Base-by-base conservation (phyloP, 441 rosid species). In the Populus hybrid region DNA sequence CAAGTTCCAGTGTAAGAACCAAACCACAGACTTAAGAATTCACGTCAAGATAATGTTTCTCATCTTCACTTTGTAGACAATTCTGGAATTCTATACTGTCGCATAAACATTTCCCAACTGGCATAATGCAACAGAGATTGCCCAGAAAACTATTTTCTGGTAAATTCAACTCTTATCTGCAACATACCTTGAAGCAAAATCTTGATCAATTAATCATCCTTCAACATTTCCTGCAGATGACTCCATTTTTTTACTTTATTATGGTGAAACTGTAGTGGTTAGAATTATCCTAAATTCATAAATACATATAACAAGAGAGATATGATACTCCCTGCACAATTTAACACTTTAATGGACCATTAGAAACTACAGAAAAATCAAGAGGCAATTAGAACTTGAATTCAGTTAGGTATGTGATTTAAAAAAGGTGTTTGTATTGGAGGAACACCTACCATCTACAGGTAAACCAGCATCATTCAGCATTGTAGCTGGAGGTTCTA, bases 401-500 rank as follows among this genome's bases (percentile, higher is more conserved):
- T 45, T 50, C 77, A 68, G 67, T 21, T 35, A 18, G 4, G 66
- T 14, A 36, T 10, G 31, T 11, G 31, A 74, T 11, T 21, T 50
- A 69, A 71, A 61, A 29, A 20, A 67, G 73, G 9, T 36, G 24
- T 76, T 76, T 6, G 3, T 45, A 11, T n/a, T 28, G 31, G 45
- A 76, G 61, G 20, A 74, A 72, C 53, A 81, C 84, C 77, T 83
- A 96, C 99, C 98, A 73, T 76, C 83, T 36, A 83, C 81, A 59
- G 87, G 81, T 12, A 78, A 86, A 84, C 69, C 89, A 76, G 87
- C 91, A 64, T 79, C 82, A 83, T 77, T 83, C 38, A 82, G 75
- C 73, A 81, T 81, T 68, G 87, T 76, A 81, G 76, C 84, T 24
- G 94, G 84, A 75, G 90, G 85, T 76, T 89, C 93, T 67, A 91